Base-by-base conservation (phyloP, 345 rosid genomes). In the Acer negundo region DNA sequence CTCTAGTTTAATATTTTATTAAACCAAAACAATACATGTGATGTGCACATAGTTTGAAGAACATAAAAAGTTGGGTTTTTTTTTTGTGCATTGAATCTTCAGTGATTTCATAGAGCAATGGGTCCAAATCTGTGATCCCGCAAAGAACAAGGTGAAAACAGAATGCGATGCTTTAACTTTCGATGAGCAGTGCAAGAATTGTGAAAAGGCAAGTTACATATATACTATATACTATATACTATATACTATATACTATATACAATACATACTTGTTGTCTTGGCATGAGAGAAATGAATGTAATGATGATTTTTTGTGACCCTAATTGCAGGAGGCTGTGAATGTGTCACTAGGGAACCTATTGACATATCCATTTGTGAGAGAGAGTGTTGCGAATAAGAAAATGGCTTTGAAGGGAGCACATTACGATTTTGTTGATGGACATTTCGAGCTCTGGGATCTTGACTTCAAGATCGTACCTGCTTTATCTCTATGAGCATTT, bases 81-180 rank as follows among this genome's bases (percentile, higher is more conserved):
- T 62, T 2, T 75, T 5, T 20, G 19, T 66, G 31, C 26, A 40
- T 69, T 47, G 38, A 42, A 68, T 71, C 56, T 80, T 56, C 89
- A 96, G 99, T 44, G 97, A 96, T 4, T 96, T 96, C 82, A 94
- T 96, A 28, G 99, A 92, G 72, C 69, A 91, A 26, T 96, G 98
- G 99, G 91, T 96, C 75, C 81, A 86, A 61, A 94, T 96, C 59
- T 88, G 99, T 73, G 75, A 93, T 40, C 51, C 93, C 0, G 98
- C 99, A 40, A 94, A 84, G 88, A 70, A 81, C 70, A 96, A 81
- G 88, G 91, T 93, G 85, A 89, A 91, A 80, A 58, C 86, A 38
- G 91, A 88, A 40, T 63, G 42, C 65, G 76, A 46, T 55, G 81
- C 64, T 53, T 62, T 87, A 70, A 83, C 78, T 74, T 91, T 87